These are phyloP conservation scores for Capsicum rhomboideum DNA, from an alignment of 257 asterid genomes.

Conservation along the genomic window DNA sequence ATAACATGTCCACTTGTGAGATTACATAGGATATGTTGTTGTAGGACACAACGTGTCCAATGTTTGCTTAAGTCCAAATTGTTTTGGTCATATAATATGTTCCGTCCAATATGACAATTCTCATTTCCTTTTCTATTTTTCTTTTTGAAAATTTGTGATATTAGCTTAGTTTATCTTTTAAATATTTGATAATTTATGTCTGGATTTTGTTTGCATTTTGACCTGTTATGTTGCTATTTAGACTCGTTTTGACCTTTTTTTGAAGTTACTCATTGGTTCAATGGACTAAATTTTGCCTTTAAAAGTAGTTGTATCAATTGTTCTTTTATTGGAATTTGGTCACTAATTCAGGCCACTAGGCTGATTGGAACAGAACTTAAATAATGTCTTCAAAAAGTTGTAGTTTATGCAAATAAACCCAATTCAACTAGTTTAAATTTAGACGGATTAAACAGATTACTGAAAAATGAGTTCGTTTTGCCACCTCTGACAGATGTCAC, in stretches of 20 bases:
- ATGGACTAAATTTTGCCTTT: background rate
- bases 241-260: background rate
- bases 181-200: background rate
- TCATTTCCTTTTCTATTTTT: background rate
- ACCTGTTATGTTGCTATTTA: background rate
- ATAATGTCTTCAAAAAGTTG: background rate
- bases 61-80: background rate
- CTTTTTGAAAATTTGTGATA: background rate
- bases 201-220: background rate
- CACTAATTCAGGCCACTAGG: background rate
- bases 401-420: background rate
- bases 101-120: background rate
- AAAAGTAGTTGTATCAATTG: background rate
- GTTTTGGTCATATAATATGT: too few relatives aligned
- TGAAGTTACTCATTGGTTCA: background rate
- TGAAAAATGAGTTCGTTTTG: background rate
- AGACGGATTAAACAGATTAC: background rate
- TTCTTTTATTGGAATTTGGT: background rate
- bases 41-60: background rate
- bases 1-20: too few relatives aligned
- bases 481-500: constrained; percentile 36
- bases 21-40: too few relatives aligned
- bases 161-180: background rate
- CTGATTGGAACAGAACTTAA: background rate
- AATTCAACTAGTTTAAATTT: background rate